phyloP scores from a whole-genome alignment of 805 yeast genomes.

The Kluyveromyces starmeri region DNA sequence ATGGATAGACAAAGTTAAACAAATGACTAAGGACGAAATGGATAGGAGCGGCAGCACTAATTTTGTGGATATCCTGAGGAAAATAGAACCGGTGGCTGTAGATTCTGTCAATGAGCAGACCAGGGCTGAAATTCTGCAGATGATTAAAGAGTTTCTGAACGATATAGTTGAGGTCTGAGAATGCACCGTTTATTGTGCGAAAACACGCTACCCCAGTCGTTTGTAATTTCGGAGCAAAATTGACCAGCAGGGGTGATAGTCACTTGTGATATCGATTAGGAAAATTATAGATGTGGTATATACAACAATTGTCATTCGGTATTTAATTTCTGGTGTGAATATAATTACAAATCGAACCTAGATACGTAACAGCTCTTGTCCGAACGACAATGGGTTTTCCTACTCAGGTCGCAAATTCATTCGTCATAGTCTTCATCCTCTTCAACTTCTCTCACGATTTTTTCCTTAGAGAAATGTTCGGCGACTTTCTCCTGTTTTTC shows the following conservation, averaged over 20 bases:
- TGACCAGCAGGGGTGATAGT: too few species aligned
- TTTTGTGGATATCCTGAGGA: slow-evolving; percentile 42
- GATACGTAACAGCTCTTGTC: too few species aligned
- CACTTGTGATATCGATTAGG: too few species aligned
- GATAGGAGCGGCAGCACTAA: slow-evolving; percentile 36
- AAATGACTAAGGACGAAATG: slow-evolving; percentile 42
- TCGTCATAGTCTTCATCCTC: slow-evolving; percentile 41
- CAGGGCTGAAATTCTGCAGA: slow-evolving; percentile 47
- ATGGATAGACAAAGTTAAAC: slow-evolving; percentile 72
- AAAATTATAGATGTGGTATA: too few species aligned
- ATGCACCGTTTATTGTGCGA: too few species aligned
- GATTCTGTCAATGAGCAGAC: slow-evolving; percentile 62
- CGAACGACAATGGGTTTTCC: too few species aligned
- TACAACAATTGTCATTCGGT: too few species aligned
- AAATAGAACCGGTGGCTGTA: slow-evolving; percentile 58
- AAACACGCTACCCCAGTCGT: too few species aligned
- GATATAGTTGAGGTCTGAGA: slow-evolving; percentile 30
- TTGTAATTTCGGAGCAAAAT: too few species aligned
- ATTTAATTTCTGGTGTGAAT: too few species aligned
- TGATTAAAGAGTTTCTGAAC: slow-evolving; percentile 52
- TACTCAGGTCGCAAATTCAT: slow-evolving; percentile 11
- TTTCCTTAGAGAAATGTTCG: slow-evolving; percentile 13
- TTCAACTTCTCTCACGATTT: slow-evolving; percentile 32
- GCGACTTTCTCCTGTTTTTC: slow-evolving; percentile 9
- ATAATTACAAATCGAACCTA: too few species aligned